Evolutionary conservation across 1,139 yeast genomes (phyloP).

Genomic region (Pichia sp.): DNA sequence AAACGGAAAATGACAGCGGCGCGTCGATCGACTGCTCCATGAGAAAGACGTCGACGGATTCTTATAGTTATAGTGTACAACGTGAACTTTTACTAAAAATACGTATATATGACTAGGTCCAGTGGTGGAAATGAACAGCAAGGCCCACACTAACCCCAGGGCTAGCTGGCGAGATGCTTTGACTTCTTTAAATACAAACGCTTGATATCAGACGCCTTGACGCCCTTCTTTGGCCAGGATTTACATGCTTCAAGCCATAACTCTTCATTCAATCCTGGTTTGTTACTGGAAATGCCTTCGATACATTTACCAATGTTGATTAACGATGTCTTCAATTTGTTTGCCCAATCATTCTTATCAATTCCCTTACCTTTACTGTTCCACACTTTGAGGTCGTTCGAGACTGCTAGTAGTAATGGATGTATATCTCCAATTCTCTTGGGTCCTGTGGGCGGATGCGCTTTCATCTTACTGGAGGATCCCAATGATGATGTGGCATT

Average conservation of each 20-base stretch:
- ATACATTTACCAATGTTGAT: constrained; percentile 76
- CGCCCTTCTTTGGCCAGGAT: constrained; percentile 86
- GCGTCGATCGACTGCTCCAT: not conserved
- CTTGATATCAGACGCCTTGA: constrained; percentile 70
- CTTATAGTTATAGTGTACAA: not conserved
- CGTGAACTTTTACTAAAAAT: not conserved
- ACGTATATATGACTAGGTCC: too few species aligned
- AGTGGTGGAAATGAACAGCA: too few species aligned
- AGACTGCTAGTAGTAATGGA: constrained; percentile 54
- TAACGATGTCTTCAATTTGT: constrained; percentile 64
- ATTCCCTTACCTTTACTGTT: constrained; percentile 77
- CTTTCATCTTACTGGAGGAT: not conserved
- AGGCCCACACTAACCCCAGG: not conserved
- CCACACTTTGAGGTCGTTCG: constrained; percentile 64
- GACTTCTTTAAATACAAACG: constrained; percentile 65
- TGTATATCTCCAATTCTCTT: constrained; percentile 17
- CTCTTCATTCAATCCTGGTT: constrained; percentile 50
- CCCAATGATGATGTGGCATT: not conserved
- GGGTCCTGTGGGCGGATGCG: constrained; percentile 16
- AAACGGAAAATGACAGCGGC: not conserved
- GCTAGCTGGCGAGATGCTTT: constrained; percentile 3
- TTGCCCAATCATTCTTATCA: constrained; percentile 82
- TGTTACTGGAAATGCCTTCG: constrained; percentile 31
- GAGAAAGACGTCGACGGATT: not conserved
- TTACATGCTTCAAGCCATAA: constrained; percentile 87